Conservation (phyloP, 2,329 filamentous ascomycete genomes). For the Daldinia sp. region DNA sequence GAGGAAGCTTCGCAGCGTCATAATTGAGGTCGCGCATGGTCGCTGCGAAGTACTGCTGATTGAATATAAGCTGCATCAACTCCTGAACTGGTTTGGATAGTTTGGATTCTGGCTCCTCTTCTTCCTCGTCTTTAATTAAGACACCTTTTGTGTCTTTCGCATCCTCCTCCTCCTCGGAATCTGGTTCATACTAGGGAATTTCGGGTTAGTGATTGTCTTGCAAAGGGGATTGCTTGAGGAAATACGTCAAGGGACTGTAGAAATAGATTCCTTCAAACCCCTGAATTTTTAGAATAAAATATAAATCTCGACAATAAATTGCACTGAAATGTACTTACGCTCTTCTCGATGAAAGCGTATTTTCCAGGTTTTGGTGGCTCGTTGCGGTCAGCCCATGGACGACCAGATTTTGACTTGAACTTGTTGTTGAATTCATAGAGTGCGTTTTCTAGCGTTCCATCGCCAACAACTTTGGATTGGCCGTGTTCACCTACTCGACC, state of each 20-base stretch:
- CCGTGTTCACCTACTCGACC: conserved; percentile 75
- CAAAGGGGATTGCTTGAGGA: background rate
- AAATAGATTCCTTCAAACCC: background rate
- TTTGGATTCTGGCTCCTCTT: conserved; percentile 41
- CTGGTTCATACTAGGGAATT: conserved; percentile 65
- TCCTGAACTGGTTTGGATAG: conserved; percentile 62
- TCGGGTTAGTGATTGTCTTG: conserved; percentile 3
- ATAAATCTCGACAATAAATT: background rate
- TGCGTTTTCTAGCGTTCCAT: conserved; percentile 54
- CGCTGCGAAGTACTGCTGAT: conserved; percentile 73
- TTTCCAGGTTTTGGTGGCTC: conserved; percentile 69
- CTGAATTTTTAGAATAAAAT: background rate
- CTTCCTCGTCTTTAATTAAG: conserved; percentile 37
- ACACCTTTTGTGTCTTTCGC: conserved; percentile 31
- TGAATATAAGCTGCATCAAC: conserved; percentile 85
- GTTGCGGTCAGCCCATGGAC: conserved; percentile 62
- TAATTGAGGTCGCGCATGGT: conserved; percentile 75
- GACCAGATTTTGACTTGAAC: conserved; percentile 69
- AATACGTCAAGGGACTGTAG: background rate
- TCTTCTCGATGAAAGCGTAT: conserved; percentile 83
- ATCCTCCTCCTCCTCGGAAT: conserved; percentile 55
- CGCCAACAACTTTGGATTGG: conserved; percentile 55
- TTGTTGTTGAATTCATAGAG: conserved; percentile 64
- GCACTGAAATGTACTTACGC: conserved; percentile 40
- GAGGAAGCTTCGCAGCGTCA: conserved; percentile 77